Evolutionary conservation across 2,329 filamentous ascomycete species (phyloP).

Genomic region (Colletotrichum graminicola): DNA sequence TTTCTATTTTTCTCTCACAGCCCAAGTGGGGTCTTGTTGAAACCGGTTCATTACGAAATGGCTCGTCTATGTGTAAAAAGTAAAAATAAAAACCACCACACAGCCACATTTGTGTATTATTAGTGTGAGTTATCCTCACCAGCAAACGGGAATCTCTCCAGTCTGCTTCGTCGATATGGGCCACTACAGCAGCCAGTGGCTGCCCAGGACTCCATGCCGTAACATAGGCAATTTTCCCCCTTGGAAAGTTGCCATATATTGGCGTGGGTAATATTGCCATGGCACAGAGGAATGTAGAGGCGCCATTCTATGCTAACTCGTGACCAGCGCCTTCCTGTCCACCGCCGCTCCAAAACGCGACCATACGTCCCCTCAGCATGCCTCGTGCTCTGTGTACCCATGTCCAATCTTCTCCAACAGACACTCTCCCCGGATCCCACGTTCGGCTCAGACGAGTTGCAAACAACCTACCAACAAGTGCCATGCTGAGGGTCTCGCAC

Average conservation of each 20-base stretch:
- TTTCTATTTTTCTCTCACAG: slow-evolving; percentile 39
- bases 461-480: neutral
- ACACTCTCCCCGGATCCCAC: slow-evolving; percentile 11
- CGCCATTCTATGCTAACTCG: slow-evolving; percentile 17
- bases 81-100: slow-evolving; percentile 3
- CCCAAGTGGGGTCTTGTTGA: slow-evolving; percentile 38
- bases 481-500: slow-evolving; percentile 18
- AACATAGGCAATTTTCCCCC: slow-evolving; percentile 6
- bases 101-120: slow-evolving; percentile 22
- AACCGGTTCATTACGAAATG: slow-evolving; percentile 41
- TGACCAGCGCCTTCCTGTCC: neutral
- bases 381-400: neutral
- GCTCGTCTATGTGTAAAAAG: slow-evolving; percentile 6
- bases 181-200: neutral
- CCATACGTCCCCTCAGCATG: neutral
- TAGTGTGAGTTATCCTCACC: slow-evolving; percentile 11
- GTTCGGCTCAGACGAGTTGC: neutral
- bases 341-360: neutral
- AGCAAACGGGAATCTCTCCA: slow-evolving; percentile 9
- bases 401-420: neutral
- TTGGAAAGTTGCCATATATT: neutral
- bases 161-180: neutral
- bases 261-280: neutral
- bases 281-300: slow-evolving; percentile 16
- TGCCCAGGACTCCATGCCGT: neutral